Evolutionary conservation across 2,329 filamentous ascomycete genomes (phyloP).

Genomic region (Paecilomyces variotii): DNA sequence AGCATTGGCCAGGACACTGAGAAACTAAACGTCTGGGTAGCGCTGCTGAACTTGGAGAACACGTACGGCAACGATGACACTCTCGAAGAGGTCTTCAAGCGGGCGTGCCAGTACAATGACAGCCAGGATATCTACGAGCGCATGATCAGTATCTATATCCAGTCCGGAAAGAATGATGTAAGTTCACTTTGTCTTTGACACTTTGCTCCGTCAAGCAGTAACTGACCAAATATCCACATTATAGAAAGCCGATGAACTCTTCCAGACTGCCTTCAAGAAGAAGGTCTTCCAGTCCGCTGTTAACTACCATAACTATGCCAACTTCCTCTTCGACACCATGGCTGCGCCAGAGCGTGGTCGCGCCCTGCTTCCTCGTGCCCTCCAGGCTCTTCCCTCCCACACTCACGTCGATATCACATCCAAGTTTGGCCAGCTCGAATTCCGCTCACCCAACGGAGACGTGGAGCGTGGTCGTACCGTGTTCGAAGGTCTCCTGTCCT

Average conservation of each 20-base stretch:
- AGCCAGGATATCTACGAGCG: slow-evolving; percentile 81
- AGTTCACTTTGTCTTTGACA: slow-evolving; percentile 23
- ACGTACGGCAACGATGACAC: slow-evolving; percentile 77
- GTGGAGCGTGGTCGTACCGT: slow-evolving; percentile 88
- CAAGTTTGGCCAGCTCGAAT: slow-evolving; percentile 88
- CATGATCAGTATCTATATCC: slow-evolving; percentile 89
- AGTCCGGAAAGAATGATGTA: slow-evolving; percentile 77
- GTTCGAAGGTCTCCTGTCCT: slow-evolving; percentile 77
- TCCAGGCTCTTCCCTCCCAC: slow-evolving; percentile 67
- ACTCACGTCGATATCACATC: slow-evolving; percentile 68
- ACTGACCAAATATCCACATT: slow-evolving; percentile 13
- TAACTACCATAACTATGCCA: slow-evolving; percentile 91
- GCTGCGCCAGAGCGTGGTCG: slow-evolving; percentile 65
- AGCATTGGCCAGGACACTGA: slow-evolving; percentile 84
- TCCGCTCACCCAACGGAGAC: slow-evolving; percentile 72
- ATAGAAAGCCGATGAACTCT: slow-evolving; percentile 81
- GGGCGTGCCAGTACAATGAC: slow-evolving; percentile 90
- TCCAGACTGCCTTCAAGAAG: slow-evolving; percentile 81
- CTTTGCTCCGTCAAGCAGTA: neutral
- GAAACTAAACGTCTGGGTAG: slow-evolving; percentile 93
- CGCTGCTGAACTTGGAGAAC: slow-evolving; percentile 87
- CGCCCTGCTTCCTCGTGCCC: slow-evolving; percentile 70
- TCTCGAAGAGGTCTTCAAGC: slow-evolving; percentile 79
- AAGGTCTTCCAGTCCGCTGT: slow-evolving; percentile 74
- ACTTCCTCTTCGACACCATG: slow-evolving; percentile 74